These are phyloP conservation scores for Corymbia citriodora DNA, from an alignment of 441 rosid species.

Conservation along the genomic window DNA sequence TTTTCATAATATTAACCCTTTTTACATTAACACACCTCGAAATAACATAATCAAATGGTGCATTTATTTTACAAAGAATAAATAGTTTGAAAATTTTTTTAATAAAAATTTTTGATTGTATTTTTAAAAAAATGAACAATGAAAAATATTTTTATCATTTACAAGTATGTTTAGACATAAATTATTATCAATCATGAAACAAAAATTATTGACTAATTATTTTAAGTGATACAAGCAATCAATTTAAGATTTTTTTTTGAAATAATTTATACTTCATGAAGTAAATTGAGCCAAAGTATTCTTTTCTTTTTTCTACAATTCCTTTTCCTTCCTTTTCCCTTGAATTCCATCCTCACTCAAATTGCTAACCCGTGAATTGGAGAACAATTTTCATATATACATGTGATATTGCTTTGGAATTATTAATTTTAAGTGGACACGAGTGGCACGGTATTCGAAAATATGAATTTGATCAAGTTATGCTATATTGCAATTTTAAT, in stretches of 20 bases:
- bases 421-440: too few species aligned
- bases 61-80: too few species aligned
- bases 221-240: too few species aligned
- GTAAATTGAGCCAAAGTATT: accelerated
- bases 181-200: too few species aligned
- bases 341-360: neutral
- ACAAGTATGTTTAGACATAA: too few species aligned
- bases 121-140: too few species aligned
- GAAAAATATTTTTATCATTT: too few species aligned
- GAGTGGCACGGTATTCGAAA: too few species aligned
- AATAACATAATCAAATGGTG: neutral
- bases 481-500: too few species aligned
- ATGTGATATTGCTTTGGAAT: neutral
- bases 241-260: too few species aligned
- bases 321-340: neutral
- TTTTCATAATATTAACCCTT: too few species aligned
- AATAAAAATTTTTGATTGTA: accelerated
- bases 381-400: neutral
- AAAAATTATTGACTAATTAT: too few species aligned
- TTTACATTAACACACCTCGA: neutral
- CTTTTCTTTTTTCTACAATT: neutral
- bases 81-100: neutral
- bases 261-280: accelerated
- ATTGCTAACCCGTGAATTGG: neutral
- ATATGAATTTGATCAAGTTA: neutral